Evolutionary conservation across 345 rosid species (phyloP).

Genomic region (Populus tremula): DNA sequence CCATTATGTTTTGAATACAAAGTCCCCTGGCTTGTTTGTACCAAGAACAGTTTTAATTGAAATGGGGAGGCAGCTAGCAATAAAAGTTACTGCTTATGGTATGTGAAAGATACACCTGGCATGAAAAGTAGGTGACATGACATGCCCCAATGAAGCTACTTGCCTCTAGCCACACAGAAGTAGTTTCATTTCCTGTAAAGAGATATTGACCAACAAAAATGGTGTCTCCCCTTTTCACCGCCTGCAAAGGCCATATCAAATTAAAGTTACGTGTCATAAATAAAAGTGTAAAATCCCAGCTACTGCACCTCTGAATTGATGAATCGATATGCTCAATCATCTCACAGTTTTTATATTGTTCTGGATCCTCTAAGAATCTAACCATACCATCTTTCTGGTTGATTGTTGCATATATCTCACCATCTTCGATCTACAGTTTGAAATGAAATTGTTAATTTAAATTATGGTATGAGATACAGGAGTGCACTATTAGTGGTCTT

Average conservation of each 20-base stretch:
- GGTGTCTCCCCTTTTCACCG: conserved; percentile 64
- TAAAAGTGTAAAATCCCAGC: conserved; percentile 56
- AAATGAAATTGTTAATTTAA: conserved; percentile 5
- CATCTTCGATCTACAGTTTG: conserved; percentile 79
- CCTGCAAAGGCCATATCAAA: conserved; percentile 39
- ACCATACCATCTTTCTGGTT: conserved; percentile 99
- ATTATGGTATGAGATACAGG: background rate
- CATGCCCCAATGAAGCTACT: conserved; percentile 6
- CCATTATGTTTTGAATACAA: background rate
- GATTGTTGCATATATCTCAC: conserved; percentile 91
- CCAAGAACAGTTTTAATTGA: background rate
- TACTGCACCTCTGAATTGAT: conserved; percentile 71
- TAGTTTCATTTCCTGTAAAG: conserved; percentile 68
- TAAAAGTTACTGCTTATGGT: background rate
- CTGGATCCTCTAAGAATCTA: conserved; percentile 96
- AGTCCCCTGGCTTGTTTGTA: background rate
- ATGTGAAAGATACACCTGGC: background rate
- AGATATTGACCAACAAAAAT: conserved; percentile 70
- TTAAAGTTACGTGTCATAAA: conserved; percentile 23
- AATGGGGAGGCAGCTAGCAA: conserved; percentile 1
- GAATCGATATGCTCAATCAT: conserved; percentile 87
- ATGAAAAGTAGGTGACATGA: background rate
- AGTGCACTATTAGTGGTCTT: conserved; percentile 11
- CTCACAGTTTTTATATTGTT: conserved; percentile 82
- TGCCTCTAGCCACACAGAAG: conserved; percentile 76